Evolutionary conservation across 139 green algal genomes (phyloP), one percentile per base, ranked within the genome.

Genomic region (Parachlorella kessleri): DNA sequence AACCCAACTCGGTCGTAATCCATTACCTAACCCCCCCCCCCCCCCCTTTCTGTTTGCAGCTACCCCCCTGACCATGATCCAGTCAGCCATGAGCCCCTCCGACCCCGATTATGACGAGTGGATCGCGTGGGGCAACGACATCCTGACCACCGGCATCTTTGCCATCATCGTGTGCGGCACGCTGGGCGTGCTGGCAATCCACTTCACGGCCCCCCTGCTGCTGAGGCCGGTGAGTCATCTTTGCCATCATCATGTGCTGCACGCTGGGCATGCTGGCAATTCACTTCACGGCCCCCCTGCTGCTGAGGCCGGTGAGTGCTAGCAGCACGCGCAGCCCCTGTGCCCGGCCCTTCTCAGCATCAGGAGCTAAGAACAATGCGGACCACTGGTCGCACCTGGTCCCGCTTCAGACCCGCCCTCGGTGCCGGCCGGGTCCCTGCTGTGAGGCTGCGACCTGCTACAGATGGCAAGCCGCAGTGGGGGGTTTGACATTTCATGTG

Each of bases 171-270:
- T 96, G 38, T 94, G 86, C 66, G 91, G 77, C 37, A 91, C 87
- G 6, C 35, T 92, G 14, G 92, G 92, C 32, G 82, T 80, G n/a
- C 24, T 90, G 38, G 39, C 85, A 37, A 88, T 94, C 67, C 83
- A 85, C 65, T 70, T 80, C 36, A 42, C 83, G 30, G 76, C 84
- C 0, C 87, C 84, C 9, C 14, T 72, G 3, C 78, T 92, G 66
- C 86, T 93, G 42, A 10, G 28, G 37, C 74, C 74, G 8, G 53
- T 68, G 14, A 42, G 35, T 72, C 66, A 82, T 94, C 28, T 94
- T 95, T 79, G 84, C 83, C 70, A 96, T 96, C 81, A 78, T 96
- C 67, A 84, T 96, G 38, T 94, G 86, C 66, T 90, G 77, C 37
- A 91, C 87, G 6, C 35, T 92, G 14, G 92, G 92, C 32, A 83